Percentiles rank a stretch among this genome's conserved stretches.
Conservation (phyloP, 305 asterid genomes). For the Salvia sclarea region DNA sequence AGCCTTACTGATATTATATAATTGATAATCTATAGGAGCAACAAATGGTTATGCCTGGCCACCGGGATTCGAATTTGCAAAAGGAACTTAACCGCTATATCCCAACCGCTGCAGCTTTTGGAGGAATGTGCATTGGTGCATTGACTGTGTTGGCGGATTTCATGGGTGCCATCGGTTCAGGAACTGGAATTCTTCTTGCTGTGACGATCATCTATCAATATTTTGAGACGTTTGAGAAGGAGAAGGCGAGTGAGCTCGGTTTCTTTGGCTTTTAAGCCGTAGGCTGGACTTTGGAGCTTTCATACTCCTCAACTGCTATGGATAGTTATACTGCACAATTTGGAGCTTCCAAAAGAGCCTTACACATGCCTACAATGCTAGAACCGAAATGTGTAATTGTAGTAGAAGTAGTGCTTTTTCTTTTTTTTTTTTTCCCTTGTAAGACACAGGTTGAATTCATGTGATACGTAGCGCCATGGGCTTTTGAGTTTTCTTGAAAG, state of each 20-base stretch:
- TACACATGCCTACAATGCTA: no score
- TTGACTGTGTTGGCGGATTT: conserved; percentile 58
- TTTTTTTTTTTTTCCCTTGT: no score
- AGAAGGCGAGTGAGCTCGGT: conserved; percentile 62
- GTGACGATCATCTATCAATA: conserved; percentile 61
- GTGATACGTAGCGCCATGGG: no score
- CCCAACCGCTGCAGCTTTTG: conserved; percentile 62
- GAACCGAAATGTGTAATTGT: no score
- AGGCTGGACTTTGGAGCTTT: not conserved
- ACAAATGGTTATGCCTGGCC: conserved; percentile 80
- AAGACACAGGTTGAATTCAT: no score
- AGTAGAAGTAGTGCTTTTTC: no score
- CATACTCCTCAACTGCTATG: not conserved
- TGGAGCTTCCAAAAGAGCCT: conserved; percentile 11
- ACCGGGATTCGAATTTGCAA: conserved; percentile 56
- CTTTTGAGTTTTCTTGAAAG: no score
- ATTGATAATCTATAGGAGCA: conserved; percentile 47
- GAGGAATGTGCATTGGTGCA: conserved; percentile 66
- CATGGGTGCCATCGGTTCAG: conserved; percentile 68
- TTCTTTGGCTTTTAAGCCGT: conserved; percentile 50
- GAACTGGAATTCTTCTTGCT: conserved; percentile 61
- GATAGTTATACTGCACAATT: conserved; percentile 17
- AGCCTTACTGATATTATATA: not conserved
- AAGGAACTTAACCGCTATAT: conserved; percentile 58
- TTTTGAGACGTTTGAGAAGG: conserved; percentile 66